Base-by-base conservation (phyloP, 2,329 filamentous ascomycete species). In the Talaromyces sp. region DNA sequence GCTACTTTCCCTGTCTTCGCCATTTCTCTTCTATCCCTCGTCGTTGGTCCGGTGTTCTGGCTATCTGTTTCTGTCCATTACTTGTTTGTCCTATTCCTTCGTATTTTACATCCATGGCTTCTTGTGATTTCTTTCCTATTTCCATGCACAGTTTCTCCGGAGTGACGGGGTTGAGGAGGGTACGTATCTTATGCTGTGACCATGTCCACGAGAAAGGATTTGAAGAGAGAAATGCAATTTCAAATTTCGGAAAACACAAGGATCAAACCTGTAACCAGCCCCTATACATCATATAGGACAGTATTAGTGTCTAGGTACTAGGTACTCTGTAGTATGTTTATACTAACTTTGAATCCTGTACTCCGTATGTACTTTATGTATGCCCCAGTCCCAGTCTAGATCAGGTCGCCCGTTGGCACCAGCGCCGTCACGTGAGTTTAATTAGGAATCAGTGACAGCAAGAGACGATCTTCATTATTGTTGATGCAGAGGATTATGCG, bases 1-100 rank as follows among this genome's bases (percentile, higher is more conserved):
- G 56, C 54, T 58, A 51, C 49, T 56, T 83, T 65, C 83, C 60
- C 86, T 84, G 57, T n/a, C 83, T 72, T 39, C 86, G 70, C 79
- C 78, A 41, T 36, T 49, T 69, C 10, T 58, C 36, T 52, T 52
- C 33, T 39, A 42, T 29, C 44, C 19, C 44, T 47, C 49, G 33
- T 55, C 48, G 48, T 51, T 55, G 54, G 51, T 56, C 54, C 48
- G 57, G 56, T 61, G 59, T 61, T 64, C 32, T 52, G 43, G 36
- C 29, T 37, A 42, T 42, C 16, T 24, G 20, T 39, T 19, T 44
- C 19, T 30, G 13, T 40, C 19, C n/a, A 19, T 30, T 17, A 17
- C 22, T 37, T 47, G 29, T 39, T 47, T 9, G n/a, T 24, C 39
- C 29, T 41, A 49, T 54, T 47, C 37, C 44, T 51, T 47, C 49